Evolutionary conservation across 179 eudicot species (phyloP).

Genomic region (Actinidia chinensis): DNA sequence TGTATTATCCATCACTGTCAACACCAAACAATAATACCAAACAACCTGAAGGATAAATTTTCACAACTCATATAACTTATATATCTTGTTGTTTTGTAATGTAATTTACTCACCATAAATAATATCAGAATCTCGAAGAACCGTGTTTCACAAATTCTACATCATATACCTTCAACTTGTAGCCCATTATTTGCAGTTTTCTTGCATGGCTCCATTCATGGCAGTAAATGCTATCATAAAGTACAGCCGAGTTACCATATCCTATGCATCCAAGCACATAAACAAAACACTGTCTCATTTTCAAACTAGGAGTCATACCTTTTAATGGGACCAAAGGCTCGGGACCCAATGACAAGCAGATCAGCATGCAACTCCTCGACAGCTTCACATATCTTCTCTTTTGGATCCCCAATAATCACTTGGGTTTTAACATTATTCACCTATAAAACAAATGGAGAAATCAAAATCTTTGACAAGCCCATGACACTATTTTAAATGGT

Average conservation of each 20-base stretch:
- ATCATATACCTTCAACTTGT: background rate
- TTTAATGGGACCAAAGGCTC: conserved; percentile 67
- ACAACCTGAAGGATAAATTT: background rate
- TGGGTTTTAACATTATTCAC: conserved; percentile 45
- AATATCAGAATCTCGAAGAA: background rate
- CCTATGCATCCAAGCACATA: background rate
- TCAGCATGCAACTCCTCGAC: conserved; percentile 73
- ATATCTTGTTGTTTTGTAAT: background rate
- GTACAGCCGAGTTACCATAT: background rate
- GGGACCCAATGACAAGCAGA: conserved; percentile 79
- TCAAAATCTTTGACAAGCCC: background rate
- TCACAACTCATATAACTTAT: background rate
- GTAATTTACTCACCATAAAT: background rate
- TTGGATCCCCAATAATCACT: conserved; percentile 69
- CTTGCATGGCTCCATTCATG: background rate
- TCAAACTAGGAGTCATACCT: conserved; percentile 36
- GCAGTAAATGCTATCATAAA: background rate
- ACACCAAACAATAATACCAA: background rate
- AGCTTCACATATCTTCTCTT: conserved; percentile 76
- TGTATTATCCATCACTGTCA: background rate
- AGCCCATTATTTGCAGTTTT: conserved; percentile 1
- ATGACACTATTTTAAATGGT: conserved; percentile 1
- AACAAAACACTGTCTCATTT: background rate
- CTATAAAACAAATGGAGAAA: conserved; percentile 25
- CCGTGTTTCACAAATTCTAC: background rate